Conservation (phyloP, 768 basidiomycete genomes). For the Dictyophora rubrovolvata region DNA sequence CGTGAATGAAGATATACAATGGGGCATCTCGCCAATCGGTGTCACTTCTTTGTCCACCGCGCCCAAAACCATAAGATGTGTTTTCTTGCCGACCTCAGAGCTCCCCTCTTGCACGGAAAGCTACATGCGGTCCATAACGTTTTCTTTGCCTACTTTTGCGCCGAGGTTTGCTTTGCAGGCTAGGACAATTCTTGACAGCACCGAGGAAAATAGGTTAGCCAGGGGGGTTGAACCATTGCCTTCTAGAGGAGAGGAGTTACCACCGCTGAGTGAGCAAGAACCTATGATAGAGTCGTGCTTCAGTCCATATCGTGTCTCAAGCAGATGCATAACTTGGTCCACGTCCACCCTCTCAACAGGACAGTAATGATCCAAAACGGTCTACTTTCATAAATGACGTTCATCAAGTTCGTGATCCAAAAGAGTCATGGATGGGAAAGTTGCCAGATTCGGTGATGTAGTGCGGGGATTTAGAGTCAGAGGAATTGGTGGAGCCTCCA, state of each 20-base stretch:
- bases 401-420: neutral
- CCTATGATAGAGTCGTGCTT: neutral
- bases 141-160: neutral
- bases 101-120: neutral
- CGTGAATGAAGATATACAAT: neutral
- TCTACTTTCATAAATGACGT: neutral
- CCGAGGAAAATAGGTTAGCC: neutral
- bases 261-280: neutral
- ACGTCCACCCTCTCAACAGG: neutral
- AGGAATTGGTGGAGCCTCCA: neutral
- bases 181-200: neutral
- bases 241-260: neutral
- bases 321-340: neutral
- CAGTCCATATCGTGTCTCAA: neutral
- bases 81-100: neutral
- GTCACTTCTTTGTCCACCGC: neutral
- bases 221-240: neutral
- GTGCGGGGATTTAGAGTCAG: neutral
- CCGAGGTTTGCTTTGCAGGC: neutral
- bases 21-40: neutral
- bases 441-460: neutral
- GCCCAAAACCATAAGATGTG: neutral
- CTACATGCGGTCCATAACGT: neutral
- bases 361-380: neutral
- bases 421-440: neutral